Conservation (phyloP, 164 flowering plant species). For the Hamamelis virginiana region DNA sequence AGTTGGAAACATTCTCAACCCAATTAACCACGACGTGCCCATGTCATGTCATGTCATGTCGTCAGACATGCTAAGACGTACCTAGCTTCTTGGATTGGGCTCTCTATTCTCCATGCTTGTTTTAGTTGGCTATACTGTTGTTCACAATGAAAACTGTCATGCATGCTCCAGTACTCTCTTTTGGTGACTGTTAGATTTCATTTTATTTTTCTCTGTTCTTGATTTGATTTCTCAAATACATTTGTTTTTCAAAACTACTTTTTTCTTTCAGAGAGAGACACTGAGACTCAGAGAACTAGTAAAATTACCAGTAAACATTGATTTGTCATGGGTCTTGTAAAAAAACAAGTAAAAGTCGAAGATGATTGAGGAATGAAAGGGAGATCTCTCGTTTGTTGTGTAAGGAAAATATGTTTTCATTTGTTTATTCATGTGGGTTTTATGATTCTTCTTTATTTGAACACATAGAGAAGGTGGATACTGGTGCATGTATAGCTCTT, state of each 20-base stretch:
- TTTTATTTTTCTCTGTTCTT: not conserved
- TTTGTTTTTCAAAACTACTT: constrained; percentile 1
- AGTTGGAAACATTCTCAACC: not conserved
- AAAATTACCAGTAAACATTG: constrained; percentile 25
- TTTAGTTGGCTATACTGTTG: too few species aligned
- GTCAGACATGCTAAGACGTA: constrained; percentile 1
- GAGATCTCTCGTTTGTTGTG: constrained; percentile 68
- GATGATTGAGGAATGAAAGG: constrained; percentile 82
- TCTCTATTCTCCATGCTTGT: too few species aligned
- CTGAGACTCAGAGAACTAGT: constrained; percentile 15
- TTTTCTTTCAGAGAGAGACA: constrained; percentile 14
- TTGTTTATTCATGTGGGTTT: not conserved
- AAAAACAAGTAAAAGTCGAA: constrained; percentile 41
- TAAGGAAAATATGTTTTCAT: constrained; percentile 22
- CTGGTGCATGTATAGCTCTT: constrained; percentile 40
- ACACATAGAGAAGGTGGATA: constrained; percentile 9
- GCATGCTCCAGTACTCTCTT: too few species aligned
- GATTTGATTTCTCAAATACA: not conserved
- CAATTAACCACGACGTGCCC: not conserved
- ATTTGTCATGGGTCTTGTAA: constrained; percentile 19
- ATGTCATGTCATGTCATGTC: constrained; percentile 1
- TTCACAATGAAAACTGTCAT: too few species aligned
- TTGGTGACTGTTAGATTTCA: constrained; percentile 6
- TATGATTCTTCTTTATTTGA: not conserved
- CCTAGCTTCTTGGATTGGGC: constrained; percentile 16